Base-by-base conservation (phyloP, 2,329 filamentous ascomycete genomes). In the Paecilomyces dactylethromorphus region DNA sequence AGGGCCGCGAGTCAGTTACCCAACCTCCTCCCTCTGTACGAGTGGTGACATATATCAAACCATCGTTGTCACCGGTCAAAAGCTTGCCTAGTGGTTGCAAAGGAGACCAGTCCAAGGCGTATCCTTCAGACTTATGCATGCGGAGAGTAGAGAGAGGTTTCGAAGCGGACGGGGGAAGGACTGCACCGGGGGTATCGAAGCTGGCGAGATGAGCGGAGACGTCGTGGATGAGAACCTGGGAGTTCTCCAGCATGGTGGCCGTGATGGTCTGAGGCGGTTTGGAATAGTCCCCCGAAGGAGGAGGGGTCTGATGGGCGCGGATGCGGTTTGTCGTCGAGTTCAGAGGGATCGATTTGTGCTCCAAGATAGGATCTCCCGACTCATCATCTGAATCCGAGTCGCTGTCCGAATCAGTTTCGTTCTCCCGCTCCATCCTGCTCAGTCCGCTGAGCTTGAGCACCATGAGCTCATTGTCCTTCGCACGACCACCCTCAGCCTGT, bases 61-160 rank as follows among this genome's bases (percentile, higher is more conserved):
- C 94, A 65, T 92, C 84, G 71, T 92, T 91, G 76, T 99, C 94
- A 63, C 94, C 94, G 0, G 93, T 97, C 53, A 96, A 78, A 2
- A 99, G 86, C 76, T 93, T 94, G 60, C 92, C 92, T 53, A 87
- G 83, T 0, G 91, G 85, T 53, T 90, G 83, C 10, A 91, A 74
- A 0, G 91, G 90, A 26, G 92, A 96, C 94, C 94, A 99, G 77
- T 97, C 94, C n/a, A 99, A 77, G 0, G 91, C 94, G 74, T 97
- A 99, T 54, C 94, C 94, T 80, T 99, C 94, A 12, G 87, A 80
- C 78, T 92, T 93, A 83, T 99, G 94, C 66, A 93, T 91, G 66
- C 90, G 86, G 66, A 99, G 87, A 2, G 91, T 97, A 64, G 84
- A 89, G 55, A 96, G 77, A 33, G 94, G 92, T 78, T 95, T 95